These are phyloP conservation scores for Fusarium albidum DNA, from an alignment of 2,329 filamentous ascomycete species.

Conservation along the genomic window DNA sequence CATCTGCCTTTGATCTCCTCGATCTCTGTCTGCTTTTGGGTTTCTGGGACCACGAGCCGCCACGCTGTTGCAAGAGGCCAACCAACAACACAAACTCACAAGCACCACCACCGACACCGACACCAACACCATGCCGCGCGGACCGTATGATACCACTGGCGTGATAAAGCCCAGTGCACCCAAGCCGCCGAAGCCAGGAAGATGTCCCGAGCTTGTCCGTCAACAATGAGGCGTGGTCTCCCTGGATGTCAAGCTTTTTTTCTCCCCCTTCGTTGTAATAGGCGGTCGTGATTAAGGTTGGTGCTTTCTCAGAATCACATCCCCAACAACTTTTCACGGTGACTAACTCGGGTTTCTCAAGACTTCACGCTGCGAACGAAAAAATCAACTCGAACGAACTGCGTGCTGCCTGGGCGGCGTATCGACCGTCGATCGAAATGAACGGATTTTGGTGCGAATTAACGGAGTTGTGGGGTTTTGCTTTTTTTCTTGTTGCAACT, in stretches of 20 bases:
- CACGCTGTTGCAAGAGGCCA: conserved; percentile 9
- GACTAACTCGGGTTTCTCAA: conserved; percentile 26
- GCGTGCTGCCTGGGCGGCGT: conserved; percentile 34
- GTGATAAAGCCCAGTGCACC: conserved; percentile 47
- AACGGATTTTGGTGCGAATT: conserved; percentile 27
- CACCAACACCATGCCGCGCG: conserved; percentile 43
- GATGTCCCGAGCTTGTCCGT: conserved; percentile 21
- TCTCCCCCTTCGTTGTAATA: conserved; percentile 19
- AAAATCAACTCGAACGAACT: conserved; percentile 23
- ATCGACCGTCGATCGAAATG: conserved; percentile 37
- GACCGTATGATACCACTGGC: conserved; percentile 50
- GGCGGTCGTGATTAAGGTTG: conserved; percentile 27
- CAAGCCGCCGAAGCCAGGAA: conserved; percentile 46
- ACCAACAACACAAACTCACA: too few species aligned
- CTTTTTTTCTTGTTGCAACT: conserved; percentile 28
- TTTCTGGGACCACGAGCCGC: conserved; percentile 19
- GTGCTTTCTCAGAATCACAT: conserved; percentile 7
- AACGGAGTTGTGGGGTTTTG: conserved; percentile 35
- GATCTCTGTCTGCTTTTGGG: conserved; percentile 8
- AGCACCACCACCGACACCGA: neutral
- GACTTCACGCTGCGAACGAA: conserved; percentile 28
- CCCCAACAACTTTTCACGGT: neutral
- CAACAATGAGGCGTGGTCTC: conserved; percentile 17
- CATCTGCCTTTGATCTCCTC: conserved; percentile 25
- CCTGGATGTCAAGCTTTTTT: conserved; percentile 8